These are phyloP conservation scores for Akanthomyces muscarius DNA, from an alignment of 2,329 filamentous ascomycete genomes.

Conservation along the genomic window DNA sequence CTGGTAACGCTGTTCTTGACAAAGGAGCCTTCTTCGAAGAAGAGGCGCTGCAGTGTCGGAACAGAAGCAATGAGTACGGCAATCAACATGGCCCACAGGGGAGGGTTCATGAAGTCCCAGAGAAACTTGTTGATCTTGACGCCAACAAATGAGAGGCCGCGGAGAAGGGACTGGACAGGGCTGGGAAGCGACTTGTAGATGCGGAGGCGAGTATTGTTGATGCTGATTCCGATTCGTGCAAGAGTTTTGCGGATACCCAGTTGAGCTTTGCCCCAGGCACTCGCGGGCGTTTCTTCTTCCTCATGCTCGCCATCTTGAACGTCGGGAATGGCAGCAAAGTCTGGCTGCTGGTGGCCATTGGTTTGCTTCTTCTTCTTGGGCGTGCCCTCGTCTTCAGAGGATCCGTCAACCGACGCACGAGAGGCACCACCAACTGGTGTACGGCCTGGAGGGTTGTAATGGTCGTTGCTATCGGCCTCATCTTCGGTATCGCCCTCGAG, in stretches of 20 bases:
- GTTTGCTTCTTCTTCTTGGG: constrained; percentile 28
- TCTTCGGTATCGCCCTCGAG: constrained; percentile 37
- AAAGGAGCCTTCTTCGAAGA: constrained; percentile 87
- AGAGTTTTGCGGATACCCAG: constrained; percentile 26
- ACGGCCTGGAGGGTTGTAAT: constrained; percentile 52
- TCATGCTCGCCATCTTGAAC: constrained; percentile 37
- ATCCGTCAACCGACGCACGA: constrained; percentile 45
- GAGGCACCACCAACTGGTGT: constrained; percentile 52
- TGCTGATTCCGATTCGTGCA: neutral
- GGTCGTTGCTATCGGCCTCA: constrained; percentile 27
- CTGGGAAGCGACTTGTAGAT: constrained; percentile 34
- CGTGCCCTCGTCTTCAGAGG: constrained; percentile 43
- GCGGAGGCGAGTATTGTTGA: neutral
- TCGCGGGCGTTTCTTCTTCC: constrained; percentile 18
- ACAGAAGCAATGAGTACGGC: constrained; percentile 90
- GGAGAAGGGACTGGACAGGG: constrained; percentile 36
- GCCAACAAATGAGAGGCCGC: constrained; percentile 30
- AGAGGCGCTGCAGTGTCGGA: constrained; percentile 73
- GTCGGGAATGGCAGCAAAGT: constrained; percentile 61
- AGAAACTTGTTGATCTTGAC: constrained; percentile 58
- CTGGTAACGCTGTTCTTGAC: constrained; percentile 89
- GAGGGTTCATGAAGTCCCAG: constrained; percentile 97
- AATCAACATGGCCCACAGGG: constrained; percentile 91
- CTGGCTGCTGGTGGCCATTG: constrained; percentile 34
- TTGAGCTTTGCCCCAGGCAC: constrained; percentile 35